Evolutionary conservation across 2,329 filamentous ascomycete genomes (phyloP).

Genomic region (Rhexocercosporidium sp.): DNA sequence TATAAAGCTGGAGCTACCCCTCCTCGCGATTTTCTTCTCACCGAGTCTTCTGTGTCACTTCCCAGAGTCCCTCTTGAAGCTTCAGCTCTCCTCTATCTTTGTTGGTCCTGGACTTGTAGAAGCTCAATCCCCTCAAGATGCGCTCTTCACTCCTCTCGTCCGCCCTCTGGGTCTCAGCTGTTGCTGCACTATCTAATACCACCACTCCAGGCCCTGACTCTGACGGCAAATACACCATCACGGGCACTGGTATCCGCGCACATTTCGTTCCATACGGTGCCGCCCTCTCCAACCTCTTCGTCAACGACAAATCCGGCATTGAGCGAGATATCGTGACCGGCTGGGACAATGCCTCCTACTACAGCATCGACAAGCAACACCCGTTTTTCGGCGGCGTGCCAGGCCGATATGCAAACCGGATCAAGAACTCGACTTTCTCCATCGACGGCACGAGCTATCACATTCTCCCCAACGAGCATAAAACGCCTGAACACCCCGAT

Average conservation of each 20-base stretch:
- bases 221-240: slow-evolving; percentile 75
- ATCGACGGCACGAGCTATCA: slow-evolving; percentile 68
- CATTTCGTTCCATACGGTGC: slow-evolving; percentile 78
- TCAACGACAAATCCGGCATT: slow-evolving; percentile 71
- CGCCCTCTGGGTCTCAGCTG: slow-evolving; percentile 20
- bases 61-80: not conserved
- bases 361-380: slow-evolving; percentile 66
- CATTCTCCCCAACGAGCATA: slow-evolving; percentile 67
- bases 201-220: slow-evolving; percentile 50
- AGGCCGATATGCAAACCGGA: slow-evolving; percentile 81
- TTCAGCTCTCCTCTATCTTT: not conserved
- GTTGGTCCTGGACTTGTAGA: not conserved
- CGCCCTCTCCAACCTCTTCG: slow-evolving; percentile 71
- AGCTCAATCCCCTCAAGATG: slow-evolving; percentile 26
- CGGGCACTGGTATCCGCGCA: slow-evolving; percentile 68
- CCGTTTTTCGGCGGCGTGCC: slow-evolving; percentile 76
- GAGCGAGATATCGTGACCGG: slow-evolving; percentile 74
- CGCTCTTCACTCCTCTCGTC: slow-evolving; percentile 22
- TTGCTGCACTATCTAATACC: slow-evolving; percentile 29
- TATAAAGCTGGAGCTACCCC: slow-evolving; percentile 33
- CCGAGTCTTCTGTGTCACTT: slow-evolving; percentile 10
- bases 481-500: slow-evolving; percentile 53
- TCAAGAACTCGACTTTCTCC: slow-evolving; percentile 75
- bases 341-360: slow-evolving; percentile 78
- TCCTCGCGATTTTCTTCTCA: slow-evolving; percentile 6